phyloP scores from a whole-genome alignment of 2,329 filamentous ascomycete genomes.

The Colletotrichum trifolii region DNA sequence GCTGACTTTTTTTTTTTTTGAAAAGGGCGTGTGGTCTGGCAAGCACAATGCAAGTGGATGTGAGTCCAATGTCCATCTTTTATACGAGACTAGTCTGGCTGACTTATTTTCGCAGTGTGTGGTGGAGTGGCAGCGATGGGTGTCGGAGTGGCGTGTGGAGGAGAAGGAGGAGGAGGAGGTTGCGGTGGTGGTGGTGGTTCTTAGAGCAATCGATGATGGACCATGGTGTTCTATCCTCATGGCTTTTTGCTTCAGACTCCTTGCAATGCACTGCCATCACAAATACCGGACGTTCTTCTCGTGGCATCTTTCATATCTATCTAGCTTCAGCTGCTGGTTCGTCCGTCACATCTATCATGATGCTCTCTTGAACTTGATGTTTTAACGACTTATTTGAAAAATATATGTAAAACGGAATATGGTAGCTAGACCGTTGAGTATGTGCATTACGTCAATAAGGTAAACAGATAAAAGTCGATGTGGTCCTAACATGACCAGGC shows the following conservation, averaged over 20 bases:
- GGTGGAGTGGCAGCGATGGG: neutral
- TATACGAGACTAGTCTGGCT: neutral
- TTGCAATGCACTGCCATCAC: no score
- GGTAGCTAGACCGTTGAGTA: rapidly evolving
- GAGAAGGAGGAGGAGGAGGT: conserved; percentile 12
- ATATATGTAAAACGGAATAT: no score
- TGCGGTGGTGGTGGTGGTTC: conserved; percentile 13
- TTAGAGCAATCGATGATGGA: neutral
- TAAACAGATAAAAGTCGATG: no score
- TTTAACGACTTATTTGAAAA: no score
- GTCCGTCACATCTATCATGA: rapidly evolving
- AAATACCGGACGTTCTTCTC: no score
- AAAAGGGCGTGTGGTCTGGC: conserved; percentile 20
- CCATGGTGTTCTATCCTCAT: no score
- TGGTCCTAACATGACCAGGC: no score
- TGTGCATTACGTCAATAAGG: no score
- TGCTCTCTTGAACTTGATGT: rapidly evolving
- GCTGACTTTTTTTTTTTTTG: neutral
- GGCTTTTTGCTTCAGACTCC: neutral
- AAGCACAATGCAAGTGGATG: neutral
- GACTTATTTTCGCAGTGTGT: neutral
- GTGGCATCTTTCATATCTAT: no score
- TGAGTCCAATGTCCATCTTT: neutral
- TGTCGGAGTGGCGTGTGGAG: neutral
- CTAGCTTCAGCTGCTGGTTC: no score